phyloP scores from a whole-genome alignment of 2,329 filamentous ascomycete genomes.

The Fusarium sororula region DNA sequence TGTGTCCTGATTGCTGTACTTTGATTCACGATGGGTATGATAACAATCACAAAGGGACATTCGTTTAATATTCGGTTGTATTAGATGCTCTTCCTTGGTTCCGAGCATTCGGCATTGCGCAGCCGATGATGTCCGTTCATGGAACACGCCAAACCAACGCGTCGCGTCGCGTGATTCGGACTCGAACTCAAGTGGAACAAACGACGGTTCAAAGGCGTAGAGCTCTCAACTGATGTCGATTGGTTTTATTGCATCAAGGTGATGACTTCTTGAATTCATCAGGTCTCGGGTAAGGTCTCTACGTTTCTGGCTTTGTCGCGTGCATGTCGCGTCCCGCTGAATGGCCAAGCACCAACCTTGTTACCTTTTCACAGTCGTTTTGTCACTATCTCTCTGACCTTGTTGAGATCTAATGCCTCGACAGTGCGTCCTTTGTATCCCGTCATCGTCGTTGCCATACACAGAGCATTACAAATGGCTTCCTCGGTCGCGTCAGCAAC shows the following conservation, averaged over 20 bases:
- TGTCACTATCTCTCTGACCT: constrained; percentile 57
- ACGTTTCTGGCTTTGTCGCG: rapidly evolving
- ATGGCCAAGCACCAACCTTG: no score
- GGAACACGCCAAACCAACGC: background rate
- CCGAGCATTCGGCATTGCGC: rapidly evolving
- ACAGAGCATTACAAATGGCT: constrained; percentile 71
- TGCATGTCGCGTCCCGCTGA: background rate
- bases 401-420: constrained; percentile 59
- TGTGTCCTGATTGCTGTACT: rapidly evolving
- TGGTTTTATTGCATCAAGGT: no score
- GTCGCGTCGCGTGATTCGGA: background rate
- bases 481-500: constrained; percentile 71
- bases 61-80: rapidly evolving
- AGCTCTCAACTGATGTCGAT: rapidly evolving
- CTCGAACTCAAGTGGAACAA: background rate
- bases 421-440: constrained; percentile 60
- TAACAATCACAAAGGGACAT: rapidly evolving
- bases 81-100: rapidly evolving
- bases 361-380: constrained; percentile 13
- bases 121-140: background rate
- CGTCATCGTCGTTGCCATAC: constrained; percentile 66
- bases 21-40: rapidly evolving
- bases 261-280: background rate
- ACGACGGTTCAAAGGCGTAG: background rate
- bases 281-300: background rate